Conservation (phyloP, 2,329 filamentous ascomycete genomes). For the Phyllachora maydis region DNA sequence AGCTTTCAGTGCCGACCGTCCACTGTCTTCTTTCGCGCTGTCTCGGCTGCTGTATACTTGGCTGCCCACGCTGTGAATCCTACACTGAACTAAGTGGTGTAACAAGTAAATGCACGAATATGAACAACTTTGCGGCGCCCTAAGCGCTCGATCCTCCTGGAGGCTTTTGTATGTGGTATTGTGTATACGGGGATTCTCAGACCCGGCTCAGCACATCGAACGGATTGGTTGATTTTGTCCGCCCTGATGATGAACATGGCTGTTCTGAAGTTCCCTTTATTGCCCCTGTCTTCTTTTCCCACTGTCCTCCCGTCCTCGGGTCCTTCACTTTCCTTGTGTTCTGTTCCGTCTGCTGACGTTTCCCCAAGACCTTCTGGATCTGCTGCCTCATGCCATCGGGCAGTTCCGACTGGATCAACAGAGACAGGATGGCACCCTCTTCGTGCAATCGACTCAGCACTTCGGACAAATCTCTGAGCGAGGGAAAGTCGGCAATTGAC, state of each 20-base stretch:
- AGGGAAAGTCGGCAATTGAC: background rate
- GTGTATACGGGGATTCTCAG: too few relatives aligned
- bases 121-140: too few relatives aligned
- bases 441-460: background rate
- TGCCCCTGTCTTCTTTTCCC: too few relatives aligned
- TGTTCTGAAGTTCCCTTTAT: too few relatives aligned
- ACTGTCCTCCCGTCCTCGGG: background rate
- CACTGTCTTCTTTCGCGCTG: too few relatives aligned
- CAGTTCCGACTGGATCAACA: background rate
- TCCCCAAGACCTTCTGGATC: background rate
- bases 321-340: background rate
- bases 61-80: too few relatives aligned
- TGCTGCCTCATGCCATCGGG: background rate
- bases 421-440: background rate
- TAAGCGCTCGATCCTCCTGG: too few relatives aligned
- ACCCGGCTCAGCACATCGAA: constrained; percentile 1
- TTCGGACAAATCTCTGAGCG: background rate
- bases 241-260: background rate
- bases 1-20: too few relatives aligned
- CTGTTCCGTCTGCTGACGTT: background rate
- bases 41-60: too few relatives aligned
- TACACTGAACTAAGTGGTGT: too few relatives aligned
- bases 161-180: too few relatives aligned
- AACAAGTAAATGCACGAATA: too few relatives aligned
- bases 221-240: background rate